Base-by-base conservation (phyloP, 805 yeast species). In the Yarrowia deformans region DNA sequence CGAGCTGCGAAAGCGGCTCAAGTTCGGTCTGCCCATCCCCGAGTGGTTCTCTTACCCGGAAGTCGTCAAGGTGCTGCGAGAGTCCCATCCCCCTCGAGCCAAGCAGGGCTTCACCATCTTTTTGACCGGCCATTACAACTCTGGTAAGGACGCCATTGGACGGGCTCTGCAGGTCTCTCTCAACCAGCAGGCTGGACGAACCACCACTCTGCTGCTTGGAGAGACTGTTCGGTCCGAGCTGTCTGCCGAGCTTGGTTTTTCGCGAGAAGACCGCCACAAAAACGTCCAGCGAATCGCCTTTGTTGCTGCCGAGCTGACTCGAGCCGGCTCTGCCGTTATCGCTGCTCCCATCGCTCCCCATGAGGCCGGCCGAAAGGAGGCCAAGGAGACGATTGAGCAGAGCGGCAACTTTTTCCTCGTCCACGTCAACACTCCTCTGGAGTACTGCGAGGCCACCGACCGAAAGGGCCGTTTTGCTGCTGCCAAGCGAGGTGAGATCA, bases 31-130 rank as follows among this genome's bases (percentile, higher is more conserved):
- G 52, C 89, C 89, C 71, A 94, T 93, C 74, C 98, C 98, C 72
- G 95, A 87, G 77, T 93, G 98, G 98, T 93, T 94, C 81, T 91
- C 97, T 6, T 93, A 93, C 81, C 97, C 97, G 3, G 98, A 93
- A 80, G 97, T 94, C 67, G 98, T 94, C 70, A 85, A 86, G 78
- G 93, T 94, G 70, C 84, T 93, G 75, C 89, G 98, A 78, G 94
- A 91, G 75, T 87, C 93, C 56, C 93, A 93, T 79, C 98, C 98
- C 69, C 97, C 98, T 72, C 88, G 98, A 80, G 86, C 84, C 70
- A 79, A 84, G 70, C 98, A 94, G 81, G 98, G 98, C 43, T 94
- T 93, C 79, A 90, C 91, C 9, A 81, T 93, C 67, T 84, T 88
- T 71, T 81, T 92, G 67, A 83, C 88, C 40, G 87, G 90, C 46